Conservation (phyloP, 2,329 filamentous ascomycete genomes). For the Bipolaris sorokiniana region DNA sequence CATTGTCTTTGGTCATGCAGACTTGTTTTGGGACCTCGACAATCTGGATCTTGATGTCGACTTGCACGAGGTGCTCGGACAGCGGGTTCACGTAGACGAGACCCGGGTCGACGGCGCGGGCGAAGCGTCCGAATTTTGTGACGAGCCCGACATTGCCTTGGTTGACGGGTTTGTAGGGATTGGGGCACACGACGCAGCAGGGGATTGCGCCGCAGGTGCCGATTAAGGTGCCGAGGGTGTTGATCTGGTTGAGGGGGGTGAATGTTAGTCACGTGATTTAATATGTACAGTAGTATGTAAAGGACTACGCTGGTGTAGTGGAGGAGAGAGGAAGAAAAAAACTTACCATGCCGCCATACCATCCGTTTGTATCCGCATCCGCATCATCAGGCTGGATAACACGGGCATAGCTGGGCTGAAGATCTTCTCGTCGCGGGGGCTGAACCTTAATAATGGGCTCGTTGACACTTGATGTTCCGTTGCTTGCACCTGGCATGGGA, state of each 20-base stretch:
- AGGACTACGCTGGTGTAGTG: neutral
- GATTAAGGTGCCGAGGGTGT: constrained; percentile 73
- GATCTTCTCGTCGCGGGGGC: constrained; percentile 79
- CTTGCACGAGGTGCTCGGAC: constrained; percentile 84
- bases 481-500: constrained; percentile 22
- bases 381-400: constrained; percentile 66
- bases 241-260: constrained; percentile 57
- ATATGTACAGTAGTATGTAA: too few species aligned
- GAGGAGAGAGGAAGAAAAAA: neutral
- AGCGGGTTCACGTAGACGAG: constrained; percentile 97
- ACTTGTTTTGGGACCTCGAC: constrained; percentile 95
- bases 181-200: constrained; percentile 90
- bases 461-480: constrained; percentile 15
- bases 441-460: constrained; percentile 65
- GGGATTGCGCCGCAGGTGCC: constrained; percentile 86
- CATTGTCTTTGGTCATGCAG: constrained; percentile 99
- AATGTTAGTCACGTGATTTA: neutral
- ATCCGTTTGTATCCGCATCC: constrained; percentile 76
- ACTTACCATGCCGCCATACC: constrained; percentile 78
- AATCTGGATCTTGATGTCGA: constrained; percentile 99
- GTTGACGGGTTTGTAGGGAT: constrained; percentile 89
- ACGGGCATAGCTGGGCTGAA: constrained; percentile 82
- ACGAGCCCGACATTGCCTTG: constrained; percentile 96
- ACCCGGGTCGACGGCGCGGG: constrained; percentile 93
- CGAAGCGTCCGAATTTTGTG: constrained; percentile 93